Base-by-base conservation (phyloP, 2,329 filamentous ascomycete genomes). In the Fusarium kyushuense region DNA sequence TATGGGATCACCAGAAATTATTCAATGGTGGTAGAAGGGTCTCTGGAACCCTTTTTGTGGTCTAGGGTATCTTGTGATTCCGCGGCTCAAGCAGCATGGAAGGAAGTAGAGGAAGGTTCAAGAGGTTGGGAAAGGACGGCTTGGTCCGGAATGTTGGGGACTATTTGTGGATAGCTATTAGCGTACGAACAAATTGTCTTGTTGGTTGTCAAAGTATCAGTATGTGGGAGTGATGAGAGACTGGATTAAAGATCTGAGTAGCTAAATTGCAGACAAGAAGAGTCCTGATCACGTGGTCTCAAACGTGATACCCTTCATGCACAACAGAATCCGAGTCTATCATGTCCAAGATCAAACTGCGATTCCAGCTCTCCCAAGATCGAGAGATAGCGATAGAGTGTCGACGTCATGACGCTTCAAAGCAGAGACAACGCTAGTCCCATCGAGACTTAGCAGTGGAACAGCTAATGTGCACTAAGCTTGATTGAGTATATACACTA, bases 81-180 rank as follows among this genome's bases (percentile, higher is more conserved):
- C 25, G 14, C 47, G 11, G 46, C 46, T 8, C 17, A 32, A 13
- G 14, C 1, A 2, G 23, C 29, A 19, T 62, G 58, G 58, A 9
- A 0, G 1, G 16, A 61, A 3, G 32, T 53, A 3, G 21, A 27
- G 8, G 16, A 13, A 1, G 47, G 11, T 0, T 41, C 29, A 1
- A 30, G 29, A 12, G 52, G 25, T 6, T 62, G 58, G 58, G 46
- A 46, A 1, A 54, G 6, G 4, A 42, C n/a, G 0, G 30, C 47
- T 5, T 62, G 58, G 58, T 21, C 29, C 1, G 33, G 14, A 5
- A 62, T 62, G 25, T 13, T 62, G 1, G 58, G 58, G 3, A 61
- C 58, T 8, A 25, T 62, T 3, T 62, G 56, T 11, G 56, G 56
- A 23, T 54, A 23, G 19, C 3, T 6, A 33, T 6, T 5, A 5